Evolutionary conservation across 257 asterid genomes (phyloP).

Genomic region (Solanum piurae): DNA sequence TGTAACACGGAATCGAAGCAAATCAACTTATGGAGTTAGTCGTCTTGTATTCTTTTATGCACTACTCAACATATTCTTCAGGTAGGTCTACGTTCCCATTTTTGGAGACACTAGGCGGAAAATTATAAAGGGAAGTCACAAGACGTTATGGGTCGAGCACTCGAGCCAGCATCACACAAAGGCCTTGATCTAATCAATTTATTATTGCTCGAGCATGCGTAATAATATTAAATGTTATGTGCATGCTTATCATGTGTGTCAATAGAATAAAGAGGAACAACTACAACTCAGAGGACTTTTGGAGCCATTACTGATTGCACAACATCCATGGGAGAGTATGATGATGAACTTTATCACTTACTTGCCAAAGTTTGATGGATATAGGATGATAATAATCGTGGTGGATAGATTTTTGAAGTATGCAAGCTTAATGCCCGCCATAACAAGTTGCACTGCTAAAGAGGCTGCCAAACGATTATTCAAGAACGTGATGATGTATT

Average conservation of each 20-base stretch:
- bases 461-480: neutral
- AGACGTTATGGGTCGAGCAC: neutral
- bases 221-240: neutral
- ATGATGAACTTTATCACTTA: neutral
- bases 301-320: neutral
- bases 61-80: neutral
- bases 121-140: neutral
- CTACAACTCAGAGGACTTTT: neutral
- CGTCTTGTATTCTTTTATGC: neutral
- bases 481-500: neutral
- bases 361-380: neutral
- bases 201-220: neutral
- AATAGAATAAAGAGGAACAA: neutral
- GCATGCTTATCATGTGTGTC: neutral
- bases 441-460: neutral
- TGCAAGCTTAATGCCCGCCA: neutral
- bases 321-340: neutral
- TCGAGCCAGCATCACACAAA: neutral
- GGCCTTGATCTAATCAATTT: no score
- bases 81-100: neutral
- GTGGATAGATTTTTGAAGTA: neutral
- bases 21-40: neutral
- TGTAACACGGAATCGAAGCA: neutral
- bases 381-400: neutral
- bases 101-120: neutral